These are phyloP conservation scores for Physcomitrellopsis africana DNA, from an alignment of 225 moss, liverwort and hornwort species.

Conservation along the genomic window DNA sequence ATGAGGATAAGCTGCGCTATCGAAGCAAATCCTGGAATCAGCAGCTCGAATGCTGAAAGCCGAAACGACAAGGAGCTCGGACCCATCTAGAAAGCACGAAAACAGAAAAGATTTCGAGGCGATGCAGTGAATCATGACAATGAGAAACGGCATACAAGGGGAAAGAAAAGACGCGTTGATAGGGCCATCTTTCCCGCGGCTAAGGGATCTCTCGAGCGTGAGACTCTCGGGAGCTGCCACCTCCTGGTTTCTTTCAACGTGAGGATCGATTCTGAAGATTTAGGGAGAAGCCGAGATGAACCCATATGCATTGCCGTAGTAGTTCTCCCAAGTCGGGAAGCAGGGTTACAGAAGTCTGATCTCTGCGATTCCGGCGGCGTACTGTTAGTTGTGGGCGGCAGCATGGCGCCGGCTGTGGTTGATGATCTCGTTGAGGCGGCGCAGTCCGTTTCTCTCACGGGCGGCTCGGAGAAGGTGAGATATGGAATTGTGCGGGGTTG, in stretches of 20 bases:
- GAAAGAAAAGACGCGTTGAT: background rate
- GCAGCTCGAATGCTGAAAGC: too few species aligned
- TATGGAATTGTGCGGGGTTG: background rate
- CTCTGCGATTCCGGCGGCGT: background rate
- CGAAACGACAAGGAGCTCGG: too few species aligned
- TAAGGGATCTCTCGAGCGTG: slow-evolving; percentile 7
- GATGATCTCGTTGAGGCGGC: slow-evolving; percentile 35
- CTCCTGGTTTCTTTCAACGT: too few species aligned
- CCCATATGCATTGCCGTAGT: background rate
- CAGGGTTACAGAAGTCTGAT: background rate
- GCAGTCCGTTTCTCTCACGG: slow-evolving; percentile 31
- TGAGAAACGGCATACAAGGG: background rate
- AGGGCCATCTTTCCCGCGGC: slow-evolving; percentile 14
- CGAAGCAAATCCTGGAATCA: too few species aligned
- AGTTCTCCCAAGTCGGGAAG: background rate
- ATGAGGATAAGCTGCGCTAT: too few species aligned
- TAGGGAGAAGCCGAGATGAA: background rate
- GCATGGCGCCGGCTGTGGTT: slow-evolving; percentile 30
- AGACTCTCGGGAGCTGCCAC: too few species aligned
- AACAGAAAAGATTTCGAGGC: background rate
- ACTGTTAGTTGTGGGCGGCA: too few species aligned
- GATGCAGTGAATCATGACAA: background rate
- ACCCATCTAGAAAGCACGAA: too few species aligned
- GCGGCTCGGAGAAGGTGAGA: background rate
- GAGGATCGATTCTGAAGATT: background rate